Base-by-base conservation (phyloP, 2,329 filamentous ascomycete species). In the Fusarium tjaetaba region DNA sequence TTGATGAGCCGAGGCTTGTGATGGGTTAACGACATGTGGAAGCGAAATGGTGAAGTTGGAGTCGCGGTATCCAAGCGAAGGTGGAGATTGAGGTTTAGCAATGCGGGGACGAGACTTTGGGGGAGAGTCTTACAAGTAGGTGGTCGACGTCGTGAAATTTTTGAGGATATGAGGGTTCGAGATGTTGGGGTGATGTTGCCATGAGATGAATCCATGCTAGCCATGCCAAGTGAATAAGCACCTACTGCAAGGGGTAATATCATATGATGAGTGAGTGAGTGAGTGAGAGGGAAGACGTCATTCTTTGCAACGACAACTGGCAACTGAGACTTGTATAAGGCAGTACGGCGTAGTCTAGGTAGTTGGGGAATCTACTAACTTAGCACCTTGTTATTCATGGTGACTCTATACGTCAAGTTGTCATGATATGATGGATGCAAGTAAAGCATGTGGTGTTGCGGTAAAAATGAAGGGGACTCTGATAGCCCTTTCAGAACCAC, bases 81-180 rank as follows among this genome's bases (percentile, higher is more conserved):
- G 59, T 74, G 71, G 61, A 70, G 65, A 75, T 70, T 61, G 59
- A 48, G 60, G 41, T 64, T 70, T 60, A 49, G 53, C 59, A 38
- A 55, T 73, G 65, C 57, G 72, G 72, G 61, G 59, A 63, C 59
- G 48, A 59, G 16, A 53, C 56, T 59, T 59, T 61, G 42, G 58
- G 58, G 56, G 39, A 46, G 42, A 42, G 38, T 64, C 39, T 71
- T 56, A 26, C 26, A 26, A 26, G 26, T 56, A 30, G 30, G 30
- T 30, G 66, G 66, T 71, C 61, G 61, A 73, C 71, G 62, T 73
- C 68, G 66, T 70, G 66, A 65, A 55, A 26, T 24, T 67, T 67
- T 56, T 61, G 49, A 43, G 24, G 24, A 24, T 10, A 61, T 22
- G 20, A 51, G 34, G 45, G 22, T 28, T 41, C 52, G 51, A 41